Evolutionary conservation across 257 asterid genomes (phyloP).

Genomic region (Parsonsia alboflavescens): DNA sequence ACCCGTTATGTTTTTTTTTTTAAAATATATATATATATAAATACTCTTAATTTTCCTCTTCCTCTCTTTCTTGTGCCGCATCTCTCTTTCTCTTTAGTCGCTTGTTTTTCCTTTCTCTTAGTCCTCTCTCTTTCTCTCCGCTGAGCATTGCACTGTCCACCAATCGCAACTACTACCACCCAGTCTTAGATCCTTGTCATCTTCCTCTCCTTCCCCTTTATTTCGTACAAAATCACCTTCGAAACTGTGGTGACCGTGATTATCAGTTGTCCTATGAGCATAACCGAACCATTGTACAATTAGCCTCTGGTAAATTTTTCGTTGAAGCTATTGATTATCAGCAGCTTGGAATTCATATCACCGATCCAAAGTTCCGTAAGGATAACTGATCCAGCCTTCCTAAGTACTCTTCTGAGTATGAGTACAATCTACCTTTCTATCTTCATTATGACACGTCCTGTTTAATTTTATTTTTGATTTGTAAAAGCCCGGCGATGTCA

Average conservation of each 20-base stretch:
- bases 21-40: too few relatives aligned
- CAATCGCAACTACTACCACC: too few relatives aligned
- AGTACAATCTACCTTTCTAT: not conserved
- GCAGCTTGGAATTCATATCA: not conserved
- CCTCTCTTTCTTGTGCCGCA: too few relatives aligned
- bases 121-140: too few relatives aligned
- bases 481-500: not conserved
- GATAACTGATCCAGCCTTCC: slow-evolving; percentile 2
- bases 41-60: too few relatives aligned
- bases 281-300: not conserved
- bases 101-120: too few relatives aligned
- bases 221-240: too few relatives aligned
- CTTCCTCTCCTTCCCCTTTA: too few relatives aligned
- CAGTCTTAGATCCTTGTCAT: too few relatives aligned
- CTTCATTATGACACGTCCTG: not conserved
- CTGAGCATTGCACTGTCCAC: too few relatives aligned
- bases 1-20: too few relatives aligned
- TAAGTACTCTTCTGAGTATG: not conserved
- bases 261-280: not conserved
- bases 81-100: too few relatives aligned
- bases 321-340: not conserved
- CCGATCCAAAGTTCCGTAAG: not conserved
- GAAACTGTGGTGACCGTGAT: not conserved
- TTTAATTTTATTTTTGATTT: not conserved
- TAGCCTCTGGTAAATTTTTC: not conserved